Evolutionary conservation across 2,329 filamentous ascomycete species (phyloP), one percentile per base, ranked within the genome.

Genomic region (Cercospora nicotianae): DNA sequence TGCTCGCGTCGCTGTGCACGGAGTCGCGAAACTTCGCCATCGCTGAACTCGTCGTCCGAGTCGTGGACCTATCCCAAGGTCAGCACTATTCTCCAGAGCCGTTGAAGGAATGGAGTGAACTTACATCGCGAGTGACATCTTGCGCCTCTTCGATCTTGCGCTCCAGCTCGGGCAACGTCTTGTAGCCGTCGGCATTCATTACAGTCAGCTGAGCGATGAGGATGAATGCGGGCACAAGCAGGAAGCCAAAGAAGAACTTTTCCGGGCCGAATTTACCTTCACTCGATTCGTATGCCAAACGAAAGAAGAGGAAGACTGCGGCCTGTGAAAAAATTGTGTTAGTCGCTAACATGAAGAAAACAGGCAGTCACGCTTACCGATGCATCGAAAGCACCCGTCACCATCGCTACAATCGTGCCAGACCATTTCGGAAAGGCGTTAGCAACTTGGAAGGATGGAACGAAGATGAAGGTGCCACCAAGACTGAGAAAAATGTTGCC

Each of bases 111-210:
- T 12, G 23, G 31, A 61, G 8, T 57, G 67, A 16, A 58, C 61
- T 65, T 60, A 75, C 80, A 79, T 82, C 69, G 78, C 73, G 72
- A 28, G 75, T 73, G 16, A 77, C 81, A 33, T 82, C 81, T 72
- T 93, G 89, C 16, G 88, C 90, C 75, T 92, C 87, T 66, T 89
- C 87, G 5, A 95, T 88, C 61, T 97, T 86, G 78, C 96, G 92
- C 60, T 92, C 92, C 0, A 94, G 85, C 79, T 97, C 92, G 48
- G 92, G 91, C 0, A 93, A 87, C 0, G 81, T 83, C 72, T 83
- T 82, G 77, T 84, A 84, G 2, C 80, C 81, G 5, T 79, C 77
- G 1, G 75, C 67, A 3, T 81, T 81, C 82, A 84, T 83, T 70
- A 83, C 72, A n/a, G 80, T 87, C 0, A 81, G 80, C 60, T 83